Evolutionary conservation across 176 grass and related monocot species (phyloP), one percentile per base, ranked within the genome.

Genomic region (Phyllostachys edulis): DNA sequence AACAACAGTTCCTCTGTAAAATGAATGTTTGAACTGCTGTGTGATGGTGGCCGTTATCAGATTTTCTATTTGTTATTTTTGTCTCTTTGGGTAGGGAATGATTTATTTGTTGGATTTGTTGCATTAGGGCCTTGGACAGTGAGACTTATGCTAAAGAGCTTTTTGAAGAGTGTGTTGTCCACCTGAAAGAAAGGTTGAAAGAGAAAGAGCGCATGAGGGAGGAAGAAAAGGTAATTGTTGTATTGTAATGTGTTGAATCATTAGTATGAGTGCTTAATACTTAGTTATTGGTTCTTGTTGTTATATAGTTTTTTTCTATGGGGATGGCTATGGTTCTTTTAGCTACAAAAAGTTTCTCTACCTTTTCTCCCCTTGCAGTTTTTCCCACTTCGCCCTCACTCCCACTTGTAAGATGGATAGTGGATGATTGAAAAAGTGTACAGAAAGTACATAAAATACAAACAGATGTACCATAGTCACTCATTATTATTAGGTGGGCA

Each of bases 181-280:
- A 90, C 78, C 86, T 99, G 72, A 92, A 99, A 87, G 93, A 94
- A 80, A 92, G 94, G 80, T 77, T 94, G 59, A 99, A 68, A 80
- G 78, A 99, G 86, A 99, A 94, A 80, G 96, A 94, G 24, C 96
- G 89, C 20, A 79, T 92, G 80, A 94, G 93, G 78, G 93, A 99
- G 84, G 96, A 99, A 78, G 96, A 99, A 67, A 99, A 96, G 85
- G 96, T 98, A 89, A 78, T 54, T 46, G 12, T 64, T 64, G 24
- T 38, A 67, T 23, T 47, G 3, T 77, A 32, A 45, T 71, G 18
- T 67, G 5, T 41, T 2, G 1, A 79, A 34, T 37, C 15, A 44
- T 39, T 52, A 57, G 69, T 26, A 39, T 71, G 20, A 44, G 12
- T 75, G n/a, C 12, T 77, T 50, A 21, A 60, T 55, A 36, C 17